Evolutionary conservation across 2,329 filamentous ascomycete species (phyloP), one percentile per base, ranked within the genome.

Genomic region (Coleophoma eucalyptorum): DNA sequence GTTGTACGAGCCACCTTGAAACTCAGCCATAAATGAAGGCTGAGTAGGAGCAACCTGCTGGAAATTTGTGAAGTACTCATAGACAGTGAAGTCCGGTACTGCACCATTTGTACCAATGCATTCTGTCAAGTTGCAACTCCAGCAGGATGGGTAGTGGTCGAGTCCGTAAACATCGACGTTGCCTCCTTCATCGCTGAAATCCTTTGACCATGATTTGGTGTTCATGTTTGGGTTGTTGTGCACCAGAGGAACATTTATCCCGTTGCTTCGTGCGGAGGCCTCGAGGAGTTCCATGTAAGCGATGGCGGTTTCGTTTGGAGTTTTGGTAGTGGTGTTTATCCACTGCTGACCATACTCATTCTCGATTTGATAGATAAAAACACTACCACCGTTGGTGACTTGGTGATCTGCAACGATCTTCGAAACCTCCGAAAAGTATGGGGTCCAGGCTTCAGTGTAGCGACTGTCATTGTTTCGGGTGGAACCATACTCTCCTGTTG

Each of bases 91-190:
- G 61, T 81, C 84, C 2, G 81, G 72, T 1, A 81, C 74, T 55
- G 77, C 65, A 18, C 80, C 81, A 55, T 85, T 84, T 0, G 78
- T 81, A 2, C 77, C 75, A 1, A 75, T 79, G 58, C 83, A 85
- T 51, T 83, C 80, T 31, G 73, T 75, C 8, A 84, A 65, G 50
- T 85, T 81, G 62, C 83, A 86, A 48, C 77, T 82, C 81, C 81
- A 85, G 68, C 82, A 85, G 0, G 71, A 74, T 1, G 73, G 76
- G 48, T 79, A 80, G 52, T 72, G 75, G 58, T 83, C 79, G 2
- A 79, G 59, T 1, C 77, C 73, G 46, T 68, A 72, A 19, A 77
- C 71, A 60, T 83, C 77, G 46, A 83, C 74, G 53, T 83, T 76
- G 8, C 82, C 82, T 12, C 71, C 75, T 6, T 69, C 74, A 48